phyloP scores from a whole-genome alignment of 495 filamentous ascomycete species.

The Podospora comata region DNA sequence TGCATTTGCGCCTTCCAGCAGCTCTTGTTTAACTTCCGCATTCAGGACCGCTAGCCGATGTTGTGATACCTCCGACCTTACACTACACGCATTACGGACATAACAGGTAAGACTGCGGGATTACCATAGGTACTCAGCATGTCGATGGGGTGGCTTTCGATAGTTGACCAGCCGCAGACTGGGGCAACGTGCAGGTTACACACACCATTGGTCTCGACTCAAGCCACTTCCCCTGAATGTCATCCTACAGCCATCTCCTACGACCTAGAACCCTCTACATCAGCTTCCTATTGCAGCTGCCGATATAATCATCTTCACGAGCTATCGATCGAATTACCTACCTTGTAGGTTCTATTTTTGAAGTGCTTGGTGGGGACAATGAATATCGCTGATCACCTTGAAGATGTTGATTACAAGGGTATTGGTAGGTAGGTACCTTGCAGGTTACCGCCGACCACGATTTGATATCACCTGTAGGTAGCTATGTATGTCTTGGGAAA shows the following conservation, averaged over 20 bases:
- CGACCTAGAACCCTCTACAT: background rate
- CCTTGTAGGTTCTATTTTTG: background rate
- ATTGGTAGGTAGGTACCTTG: no score
- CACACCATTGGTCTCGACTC: slow-evolving; percentile 3
- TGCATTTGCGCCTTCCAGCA: background rate
- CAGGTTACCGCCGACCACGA: no score
- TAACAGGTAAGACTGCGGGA: background rate
- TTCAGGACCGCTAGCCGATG: slow-evolving; percentile 1
- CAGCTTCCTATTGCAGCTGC: background rate
- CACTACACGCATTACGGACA: background rate
- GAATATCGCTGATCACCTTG: background rate
- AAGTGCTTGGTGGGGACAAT: background rate
- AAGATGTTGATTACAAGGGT: no score
- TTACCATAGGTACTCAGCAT: background rate
- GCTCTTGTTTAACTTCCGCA: background rate
- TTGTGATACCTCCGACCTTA: slow-evolving; percentile 1
- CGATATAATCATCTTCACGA: background rate
- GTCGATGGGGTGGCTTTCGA: background rate
- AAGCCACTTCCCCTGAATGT: background rate
- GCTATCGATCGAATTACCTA: background rate
- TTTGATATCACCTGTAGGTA: no score
- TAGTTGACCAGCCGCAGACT: background rate
- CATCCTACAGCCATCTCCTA: background rate
- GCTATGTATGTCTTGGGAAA: no score
- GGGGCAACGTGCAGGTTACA: background rate